Conservation (phyloP, 2,329 filamentous ascomycete species). For the Cryphonectria carpinicola region DNA sequence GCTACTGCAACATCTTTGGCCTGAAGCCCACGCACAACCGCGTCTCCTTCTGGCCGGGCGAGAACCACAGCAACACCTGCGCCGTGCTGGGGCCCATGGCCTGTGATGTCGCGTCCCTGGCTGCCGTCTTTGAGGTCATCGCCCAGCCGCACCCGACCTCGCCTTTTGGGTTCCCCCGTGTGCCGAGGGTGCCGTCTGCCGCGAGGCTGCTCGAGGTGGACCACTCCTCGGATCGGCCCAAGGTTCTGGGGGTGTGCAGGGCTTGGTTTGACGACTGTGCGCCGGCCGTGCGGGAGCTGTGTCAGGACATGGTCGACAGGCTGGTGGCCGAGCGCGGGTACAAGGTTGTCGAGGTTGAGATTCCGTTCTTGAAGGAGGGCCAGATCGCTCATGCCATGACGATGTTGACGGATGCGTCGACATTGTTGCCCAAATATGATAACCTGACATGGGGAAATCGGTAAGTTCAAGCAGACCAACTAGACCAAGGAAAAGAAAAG, state of each 20-base stretch:
- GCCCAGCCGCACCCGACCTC: constrained; percentile 64
- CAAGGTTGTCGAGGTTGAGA: constrained; percentile 55
- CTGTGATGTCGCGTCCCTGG: constrained; percentile 67
- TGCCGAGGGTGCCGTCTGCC: constrained; percentile 40
- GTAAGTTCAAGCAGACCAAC: constrained; percentile 8
- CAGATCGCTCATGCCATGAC: constrained; percentile 76
- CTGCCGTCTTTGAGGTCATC: constrained; percentile 67
- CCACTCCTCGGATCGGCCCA: constrained; percentile 35
- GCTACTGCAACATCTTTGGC: constrained; percentile 74
- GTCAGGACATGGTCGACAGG: constrained; percentile 51
- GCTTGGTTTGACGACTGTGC: constrained; percentile 61
- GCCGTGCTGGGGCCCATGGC: constrained; percentile 71
- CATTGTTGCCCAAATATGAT: constrained; percentile 49
- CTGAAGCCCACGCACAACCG: constrained; percentile 73
- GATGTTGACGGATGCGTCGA: constrained; percentile 66
- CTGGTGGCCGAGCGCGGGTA: constrained; percentile 59
- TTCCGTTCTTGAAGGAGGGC: constrained; percentile 64
- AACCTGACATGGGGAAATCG: constrained; percentile 55
- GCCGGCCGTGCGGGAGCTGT: constrained; percentile 47
- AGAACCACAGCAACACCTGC: constrained; percentile 62
- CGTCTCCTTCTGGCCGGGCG: constrained; percentile 63
- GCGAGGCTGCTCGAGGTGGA: constrained; percentile 31
- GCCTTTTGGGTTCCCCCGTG: constrained; percentile 47
- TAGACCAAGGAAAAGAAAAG: too few relatives aligned
- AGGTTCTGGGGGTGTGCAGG: constrained; percentile 66